Base-by-base conservation (phyloP, 345 rosid species). In the Hibiscus tridactylites region DNA sequence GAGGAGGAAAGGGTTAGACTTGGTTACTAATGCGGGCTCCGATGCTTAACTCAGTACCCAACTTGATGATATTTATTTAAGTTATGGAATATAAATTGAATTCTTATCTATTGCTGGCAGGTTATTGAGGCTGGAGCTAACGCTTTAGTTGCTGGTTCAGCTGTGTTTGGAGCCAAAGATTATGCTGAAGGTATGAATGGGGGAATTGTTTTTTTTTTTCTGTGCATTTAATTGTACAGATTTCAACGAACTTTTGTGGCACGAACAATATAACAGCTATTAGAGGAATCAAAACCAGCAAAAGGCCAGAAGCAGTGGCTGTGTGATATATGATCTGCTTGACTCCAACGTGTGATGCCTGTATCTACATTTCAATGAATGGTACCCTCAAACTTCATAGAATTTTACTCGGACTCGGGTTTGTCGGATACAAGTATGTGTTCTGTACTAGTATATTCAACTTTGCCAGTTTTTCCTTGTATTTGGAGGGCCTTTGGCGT, bases 61-160 rank as follows among this genome's bases (percentile, higher is more conserved):
- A 46, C 13, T 46, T 9, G 10, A 11, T 9, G 50, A 11, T 46
- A 2, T 46, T 0, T 46, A 2, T 46, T 46, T 46, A 9, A 31
- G 5, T 3, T 31, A 31, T 46, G 13, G 9, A 46, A 46, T 46
- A 9, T 46, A 9, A n/a, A 37, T 26, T 9, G 29, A 26, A 59
- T 3, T 42, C 17, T 0, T 37, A 78, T 66, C 72, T 46, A 15
- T 7, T 75, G 63, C 26, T 57, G 67, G 65, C 70, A 95, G 99
- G 98, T 95, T 75, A 92, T 95, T 74, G 97, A 90, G 75, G 99
- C 98, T 65, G 99, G 99, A 78, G 99, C 98, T 7, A 95, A 92
- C 73, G 99, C 97, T 56, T 33, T 95, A 73, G 99, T 95, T 19
- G 97, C 99, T 74, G 99, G 99, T 81, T 95, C 99, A 70, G 99